Base-by-base conservation (phyloP, 2,329 filamentous ascomycete genomes). In the Tolypocladium ophioglossoides region DNA sequence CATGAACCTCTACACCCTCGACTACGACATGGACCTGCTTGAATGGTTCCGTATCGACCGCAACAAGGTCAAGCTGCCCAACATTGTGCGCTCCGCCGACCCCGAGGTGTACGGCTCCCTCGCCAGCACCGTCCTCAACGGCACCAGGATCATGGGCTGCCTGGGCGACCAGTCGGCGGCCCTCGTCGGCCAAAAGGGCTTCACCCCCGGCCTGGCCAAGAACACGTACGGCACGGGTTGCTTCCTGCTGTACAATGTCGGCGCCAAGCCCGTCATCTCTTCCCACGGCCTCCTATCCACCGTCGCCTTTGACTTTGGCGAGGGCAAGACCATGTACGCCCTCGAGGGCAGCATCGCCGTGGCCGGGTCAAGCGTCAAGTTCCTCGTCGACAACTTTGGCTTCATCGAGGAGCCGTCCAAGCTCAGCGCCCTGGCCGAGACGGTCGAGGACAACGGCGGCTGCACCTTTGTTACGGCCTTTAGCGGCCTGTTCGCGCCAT, bases 211-310 rank as follows among this genome's bases (percentile, higher is more conserved):
- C 54, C 77, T 80, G 54, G 89, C 88, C 51, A 92, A 92, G 75
- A 92, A 92, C 69, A 92, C 89, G 0, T 92, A 92, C 66, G 89
- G 89, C 41, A 92, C 89, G 0, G 89, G 89, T 24, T 91, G 88
- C 69, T 94, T 94, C 74, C 72, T 92, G 59, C 80, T 92, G 8
- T 91, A 91, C 72, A 91, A 94, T 64, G 85, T 91, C 16, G 89
- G 89, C 27, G 77, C 84, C 27, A 86, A 89, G 71, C 88, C 88
- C 5, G 87, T 91, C 54, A 84, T 91, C 55, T 92, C 89, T 0
- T 82, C 76, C 32, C 86, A 91, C 65, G 89, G 89, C 3, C 76
- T 94, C 16, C 73, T 92, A 32, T 85, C 84, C 32, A 92, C 89
- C 0, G 83, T 92, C 18, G 89, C 85, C 0, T 92, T 87, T 67